Evolutionary conservation across 129 eudicot species (phyloP).

Genomic region (Artemisia annua): DNA sequence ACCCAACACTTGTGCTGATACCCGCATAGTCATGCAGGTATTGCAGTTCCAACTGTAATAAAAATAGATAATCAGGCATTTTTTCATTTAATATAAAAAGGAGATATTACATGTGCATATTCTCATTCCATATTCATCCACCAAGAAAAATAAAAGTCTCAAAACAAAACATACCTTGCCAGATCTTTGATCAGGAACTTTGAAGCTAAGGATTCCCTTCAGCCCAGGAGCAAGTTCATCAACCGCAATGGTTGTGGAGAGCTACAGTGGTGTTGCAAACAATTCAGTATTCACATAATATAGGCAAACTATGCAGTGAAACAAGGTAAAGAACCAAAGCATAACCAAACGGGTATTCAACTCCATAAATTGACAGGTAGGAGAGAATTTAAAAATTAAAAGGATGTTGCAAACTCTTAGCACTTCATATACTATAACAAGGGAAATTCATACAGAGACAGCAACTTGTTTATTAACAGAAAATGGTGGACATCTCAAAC

Average conservation of each 20-base stretch:
- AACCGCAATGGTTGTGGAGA: conserved; percentile 72
- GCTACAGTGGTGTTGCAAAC: conserved; percentile 38
- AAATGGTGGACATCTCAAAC: not conserved
- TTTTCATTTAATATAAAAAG: not conserved
- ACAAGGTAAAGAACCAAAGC: not conserved
- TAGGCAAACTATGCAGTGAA: not conserved
- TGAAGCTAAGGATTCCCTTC: conserved; percentile 83
- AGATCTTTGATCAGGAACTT: conserved; percentile 88
- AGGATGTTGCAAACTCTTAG: too few relatives aligned
- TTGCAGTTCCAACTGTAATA: conserved; percentile 78
- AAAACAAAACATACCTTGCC: conserved; percentile 66
- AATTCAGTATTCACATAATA: not conserved
- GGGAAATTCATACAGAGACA: too few relatives aligned
- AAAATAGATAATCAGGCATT: conserved; percentile 14
- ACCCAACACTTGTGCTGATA: conserved; percentile 73
- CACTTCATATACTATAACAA: too few relatives aligned
- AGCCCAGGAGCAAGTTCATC: conserved; percentile 88
- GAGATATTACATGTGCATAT: not conserved
- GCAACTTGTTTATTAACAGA: not conserved
- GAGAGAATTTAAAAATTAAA: too few relatives aligned
- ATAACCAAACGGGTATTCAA: not conserved
- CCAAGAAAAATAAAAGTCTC: not conserved
- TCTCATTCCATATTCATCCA: not conserved
- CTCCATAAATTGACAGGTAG: not conserved
- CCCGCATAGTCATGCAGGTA: conserved; percentile 95